Evolutionary conservation across 2,329 filamentous ascomycete genomes (phyloP), one percentile per base, ranked within the genome.

Genomic region (Fusarium transvaalense): DNA sequence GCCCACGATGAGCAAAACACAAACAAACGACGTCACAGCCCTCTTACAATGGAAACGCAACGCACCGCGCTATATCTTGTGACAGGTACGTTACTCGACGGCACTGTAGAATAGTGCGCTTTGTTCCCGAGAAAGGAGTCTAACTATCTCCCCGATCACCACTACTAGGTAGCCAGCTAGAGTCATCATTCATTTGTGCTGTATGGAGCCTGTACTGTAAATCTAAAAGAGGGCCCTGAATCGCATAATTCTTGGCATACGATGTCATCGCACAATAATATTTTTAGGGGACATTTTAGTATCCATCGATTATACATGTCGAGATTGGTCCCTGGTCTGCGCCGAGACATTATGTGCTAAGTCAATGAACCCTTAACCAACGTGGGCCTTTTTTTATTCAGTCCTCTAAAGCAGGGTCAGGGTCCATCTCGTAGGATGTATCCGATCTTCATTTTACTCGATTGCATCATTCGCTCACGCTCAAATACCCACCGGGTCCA

Each of bases 211-310:
- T 45, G 42, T 43, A 50, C 21, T 38, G 21, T 15, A 39, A 21
- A 37, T 42, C 39, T 46, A 31, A 43, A 32, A 29, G 57, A 58
- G 58, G 45, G 58, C 32, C 53, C 25, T 52, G 35, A 19, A 42
- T 45, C 48, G 25, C 23, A 31, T 41, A 46, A 43, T 60, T 48
- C 61, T 64, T 64, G 61, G 61, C 53, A 61, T 31, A 41, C 34
- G 46, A 66, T 68, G 65, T 66, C 65, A 62, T 69, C 56, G 34
- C 58, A 64, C 52, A 67, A 51, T 34, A 27, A 38, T 50, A 51
- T 61, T 38, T 42, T 34, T 48, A 37, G 13, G 25, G 9, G 25
- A 15, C 29, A 27, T 15, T 25, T 29, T 21, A 50, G 17, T 35
- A n/a, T 50, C 41, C 57, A 61, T 41, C 56, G 23, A 65, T n/a